A percentile compares a stretch with the other conserved stretches of the same genome.
Conservation (phyloP, 345 rosid genomes). For the Eucalyptus polybractea region DNA sequence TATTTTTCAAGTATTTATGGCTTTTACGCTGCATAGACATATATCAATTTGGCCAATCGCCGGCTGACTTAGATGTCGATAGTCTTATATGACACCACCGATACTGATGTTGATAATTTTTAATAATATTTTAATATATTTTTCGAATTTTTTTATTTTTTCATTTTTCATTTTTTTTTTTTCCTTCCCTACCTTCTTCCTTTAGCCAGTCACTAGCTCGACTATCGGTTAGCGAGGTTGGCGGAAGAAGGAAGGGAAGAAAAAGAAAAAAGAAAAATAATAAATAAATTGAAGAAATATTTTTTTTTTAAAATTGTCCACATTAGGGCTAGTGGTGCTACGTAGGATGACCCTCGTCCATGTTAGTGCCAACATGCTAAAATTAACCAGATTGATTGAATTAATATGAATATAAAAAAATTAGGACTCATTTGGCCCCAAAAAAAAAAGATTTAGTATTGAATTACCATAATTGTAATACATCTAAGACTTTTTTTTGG, state of each 20-base stretch:
- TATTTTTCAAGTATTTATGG: not conserved
- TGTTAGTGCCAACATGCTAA: accelerated
- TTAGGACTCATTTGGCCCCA: too few relatives aligned
- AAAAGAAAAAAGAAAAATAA: too few relatives aligned
- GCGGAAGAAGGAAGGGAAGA: too few relatives aligned
- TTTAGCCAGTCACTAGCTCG: not conserved
- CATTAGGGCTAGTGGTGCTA: accelerated
- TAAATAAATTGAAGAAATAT: too few relatives aligned
- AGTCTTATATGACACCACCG: accelerated
- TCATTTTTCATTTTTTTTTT: accelerated
- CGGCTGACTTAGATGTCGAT: not conserved
- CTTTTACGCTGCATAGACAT: not conserved
- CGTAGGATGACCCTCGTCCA: accelerated
- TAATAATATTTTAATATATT: too few relatives aligned
- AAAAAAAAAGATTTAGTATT: too few relatives aligned
- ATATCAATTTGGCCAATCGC: not conserved
- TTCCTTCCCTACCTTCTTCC: too few relatives aligned
- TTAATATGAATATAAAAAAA: accelerated
- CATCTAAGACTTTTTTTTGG: not conserved
- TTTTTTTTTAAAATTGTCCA: accelerated
- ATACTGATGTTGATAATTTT: accelerated
- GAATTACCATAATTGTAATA: too few relatives aligned
- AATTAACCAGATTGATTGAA: accelerated
- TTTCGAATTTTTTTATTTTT: accelerated
- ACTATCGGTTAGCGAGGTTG: accelerated